Percentiles rank a stretch among this genome's conserved stretches.
Conservation (phyloP, 1,284 basidiomycete species). For the Rhodotorula glutinis region DNA sequence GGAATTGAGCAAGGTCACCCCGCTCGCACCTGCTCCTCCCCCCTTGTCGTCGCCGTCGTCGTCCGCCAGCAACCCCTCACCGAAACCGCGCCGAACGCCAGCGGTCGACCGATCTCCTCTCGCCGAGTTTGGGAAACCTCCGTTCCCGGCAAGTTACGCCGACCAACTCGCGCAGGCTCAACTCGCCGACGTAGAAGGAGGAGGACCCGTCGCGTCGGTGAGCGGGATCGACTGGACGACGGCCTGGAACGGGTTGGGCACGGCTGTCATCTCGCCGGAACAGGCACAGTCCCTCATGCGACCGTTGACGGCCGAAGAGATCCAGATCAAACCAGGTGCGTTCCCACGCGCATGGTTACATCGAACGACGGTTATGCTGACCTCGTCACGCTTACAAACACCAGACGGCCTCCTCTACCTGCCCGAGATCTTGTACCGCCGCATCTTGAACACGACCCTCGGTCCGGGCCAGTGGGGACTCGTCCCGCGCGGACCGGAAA, state of each 20-base stretch:
- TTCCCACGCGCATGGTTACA: conserved; percentile 28
- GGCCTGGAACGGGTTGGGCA: conserved; percentile 77
- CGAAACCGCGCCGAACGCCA: background rate
- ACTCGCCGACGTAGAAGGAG: background rate
- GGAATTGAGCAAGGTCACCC: background rate
- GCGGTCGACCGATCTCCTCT: background rate
- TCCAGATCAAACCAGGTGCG: conserved; percentile 90
- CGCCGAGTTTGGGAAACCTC: background rate
- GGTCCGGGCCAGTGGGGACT: conserved; percentile 97
- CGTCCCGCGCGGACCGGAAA: conserved; percentile 86
- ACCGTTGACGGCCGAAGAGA: conserved; percentile 70
- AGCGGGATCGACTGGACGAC: conserved; percentile 70
- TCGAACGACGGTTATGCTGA: too few species aligned
- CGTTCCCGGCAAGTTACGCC: conserved; percentile 3
- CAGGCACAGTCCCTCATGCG: conserved; percentile 69
- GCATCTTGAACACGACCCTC: conserved; percentile 88
- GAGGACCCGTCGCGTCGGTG: background rate
- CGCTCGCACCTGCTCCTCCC: background rate
- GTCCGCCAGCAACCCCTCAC: background rate
- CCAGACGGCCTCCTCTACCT: conserved; percentile 90
- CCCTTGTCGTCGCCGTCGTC: background rate
- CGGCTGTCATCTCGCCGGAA: conserved; percentile 73
- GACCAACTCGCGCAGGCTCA: background rate
- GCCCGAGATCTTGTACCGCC: conserved; percentile 97
- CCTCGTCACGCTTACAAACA: background rate